Evolutionary conservation across 257 asterid species (phyloP).

Genomic region (Przewalskia tangutica): DNA sequence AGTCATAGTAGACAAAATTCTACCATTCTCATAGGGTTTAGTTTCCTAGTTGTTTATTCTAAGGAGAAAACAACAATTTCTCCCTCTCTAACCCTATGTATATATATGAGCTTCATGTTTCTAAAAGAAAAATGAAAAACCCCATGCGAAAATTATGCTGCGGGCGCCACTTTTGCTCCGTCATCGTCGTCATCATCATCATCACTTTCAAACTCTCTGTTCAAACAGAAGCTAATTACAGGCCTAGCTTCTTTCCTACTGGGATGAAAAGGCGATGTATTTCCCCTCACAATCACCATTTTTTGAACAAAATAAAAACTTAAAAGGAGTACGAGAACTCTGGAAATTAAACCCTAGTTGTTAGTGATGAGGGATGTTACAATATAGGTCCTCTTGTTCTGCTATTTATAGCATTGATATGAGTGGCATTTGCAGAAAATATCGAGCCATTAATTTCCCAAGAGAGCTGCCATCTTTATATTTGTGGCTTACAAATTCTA

Average conservation of each 20-base stretch:
- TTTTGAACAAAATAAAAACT: background rate
- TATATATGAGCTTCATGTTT: background rate
- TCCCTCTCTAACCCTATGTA: background rate
- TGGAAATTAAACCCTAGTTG: background rate
- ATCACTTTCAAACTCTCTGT: background rate
- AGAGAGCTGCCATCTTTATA: background rate
- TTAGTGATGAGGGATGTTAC: background rate
- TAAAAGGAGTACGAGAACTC: too few species aligned
- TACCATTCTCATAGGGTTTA: too few species aligned
- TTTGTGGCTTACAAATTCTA: too few species aligned
- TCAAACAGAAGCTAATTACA: background rate
- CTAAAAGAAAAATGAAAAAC: background rate
- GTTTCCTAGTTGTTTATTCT: background rate
- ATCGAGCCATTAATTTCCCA: background rate
- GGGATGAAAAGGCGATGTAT: background rate
- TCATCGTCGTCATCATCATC: slow-evolving; percentile 6
- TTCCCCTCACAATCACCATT: background rate
- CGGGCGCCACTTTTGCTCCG: slow-evolving; percentile 20
- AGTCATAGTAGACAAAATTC: too few species aligned
- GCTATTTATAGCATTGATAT: background rate
- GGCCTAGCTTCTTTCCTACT: background rate
- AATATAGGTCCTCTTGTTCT: background rate
- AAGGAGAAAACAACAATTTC: background rate
- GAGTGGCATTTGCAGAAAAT: background rate
- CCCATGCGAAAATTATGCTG: slow-evolving; percentile 2